Conservation (phyloP, 768 basidiomycete genomes). For the Rossbeevera mucosa region DNA sequence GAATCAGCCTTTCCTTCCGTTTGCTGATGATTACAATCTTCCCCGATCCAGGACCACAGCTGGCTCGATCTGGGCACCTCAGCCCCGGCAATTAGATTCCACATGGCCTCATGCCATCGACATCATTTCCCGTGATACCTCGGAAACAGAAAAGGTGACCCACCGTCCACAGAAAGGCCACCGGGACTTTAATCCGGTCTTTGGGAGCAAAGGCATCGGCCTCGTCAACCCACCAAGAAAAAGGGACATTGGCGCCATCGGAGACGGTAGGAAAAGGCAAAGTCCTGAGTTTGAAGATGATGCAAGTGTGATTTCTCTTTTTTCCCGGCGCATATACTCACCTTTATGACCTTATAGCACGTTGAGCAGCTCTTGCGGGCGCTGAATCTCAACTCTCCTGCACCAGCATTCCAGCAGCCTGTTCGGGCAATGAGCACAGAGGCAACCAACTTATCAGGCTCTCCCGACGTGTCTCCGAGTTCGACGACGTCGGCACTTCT, state of each 20-base stretch:
- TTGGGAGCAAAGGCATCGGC: conserved; percentile 52
- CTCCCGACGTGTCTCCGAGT: conserved; percentile 70
- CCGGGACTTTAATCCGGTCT: conserved; percentile 19
- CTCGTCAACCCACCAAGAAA: conserved; percentile 37
- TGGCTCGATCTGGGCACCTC: conserved; percentile 80
- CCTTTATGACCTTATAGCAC: conserved; percentile 43
- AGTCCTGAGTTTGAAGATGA: conserved; percentile 54
- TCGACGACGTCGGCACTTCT: conserved; percentile 67
- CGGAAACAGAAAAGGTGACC: conserved; percentile 43
- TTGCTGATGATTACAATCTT: conserved; percentile 38
- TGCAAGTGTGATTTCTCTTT: conserved; percentile 22
- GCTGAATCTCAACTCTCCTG: conserved; percentile 75
- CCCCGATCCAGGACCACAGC: conserved; percentile 38
- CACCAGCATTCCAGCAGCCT: conserved; percentile 44
- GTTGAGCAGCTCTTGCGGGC: conserved; percentile 78
- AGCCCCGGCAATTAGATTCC: conserved; percentile 60
- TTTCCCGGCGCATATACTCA: conserved; percentile 29
- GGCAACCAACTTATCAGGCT: conserved; percentile 36
- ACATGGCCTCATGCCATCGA: conserved; percentile 69
- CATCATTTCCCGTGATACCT: conserved; percentile 50
- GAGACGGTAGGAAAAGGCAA: conserved; percentile 69
- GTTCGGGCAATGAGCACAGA: conserved; percentile 42
- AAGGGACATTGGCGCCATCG: conserved; percentile 64
- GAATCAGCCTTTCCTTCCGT: conserved; percentile 29
- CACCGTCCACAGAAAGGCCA: conserved; percentile 29